Evolutionary conservation across 495 filamentous ascomycete genomes (phyloP).

Genomic region (Penicillium malachiteum): DNA sequence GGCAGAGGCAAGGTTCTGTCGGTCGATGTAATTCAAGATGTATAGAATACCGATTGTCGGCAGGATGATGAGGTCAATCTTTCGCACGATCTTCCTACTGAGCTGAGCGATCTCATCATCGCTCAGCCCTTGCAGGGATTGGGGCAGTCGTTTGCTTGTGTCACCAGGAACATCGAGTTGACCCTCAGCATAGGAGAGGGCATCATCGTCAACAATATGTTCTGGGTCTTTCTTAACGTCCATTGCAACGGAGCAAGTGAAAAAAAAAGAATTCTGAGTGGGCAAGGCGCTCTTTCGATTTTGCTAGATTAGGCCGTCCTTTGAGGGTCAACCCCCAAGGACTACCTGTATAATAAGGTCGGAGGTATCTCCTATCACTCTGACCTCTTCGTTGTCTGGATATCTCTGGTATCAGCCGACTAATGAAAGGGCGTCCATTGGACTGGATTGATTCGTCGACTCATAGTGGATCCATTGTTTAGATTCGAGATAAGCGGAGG

Average conservation of each 20-base stretch:
- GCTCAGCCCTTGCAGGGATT: slow-evolving; percentile 26
- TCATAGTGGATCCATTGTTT: no score
- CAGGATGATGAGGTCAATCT: slow-evolving; percentile 39
- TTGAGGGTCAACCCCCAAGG: no score
- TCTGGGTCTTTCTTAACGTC: slow-evolving; percentile 23
- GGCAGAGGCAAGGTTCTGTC: slow-evolving; percentile 30
- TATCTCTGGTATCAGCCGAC: no score
- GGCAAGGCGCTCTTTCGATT: no score
- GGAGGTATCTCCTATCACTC: no score
- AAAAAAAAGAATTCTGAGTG: no score
- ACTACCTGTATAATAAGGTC: no score
- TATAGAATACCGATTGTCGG: slow-evolving; percentile 38
- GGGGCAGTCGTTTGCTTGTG: slow-evolving; percentile 31
- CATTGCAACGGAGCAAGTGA: slow-evolving; percentile 6
- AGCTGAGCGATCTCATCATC: slow-evolving; percentile 27
- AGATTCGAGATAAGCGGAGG: no score
- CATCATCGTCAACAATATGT: slow-evolving; percentile 18
- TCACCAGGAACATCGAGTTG: slow-evolving; percentile 18
- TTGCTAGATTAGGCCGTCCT: no score
- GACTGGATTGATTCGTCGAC: no score
- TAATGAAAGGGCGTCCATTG: no score
- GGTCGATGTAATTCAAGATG: slow-evolving; percentile 42
- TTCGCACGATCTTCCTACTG: slow-evolving; percentile 38
- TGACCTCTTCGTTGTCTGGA: no score
- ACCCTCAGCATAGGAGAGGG: slow-evolving; percentile 30